Evolutionary conservation across 768 basidiomycete species (phyloP).

Genomic region (Tylopilus sp.): DNA sequence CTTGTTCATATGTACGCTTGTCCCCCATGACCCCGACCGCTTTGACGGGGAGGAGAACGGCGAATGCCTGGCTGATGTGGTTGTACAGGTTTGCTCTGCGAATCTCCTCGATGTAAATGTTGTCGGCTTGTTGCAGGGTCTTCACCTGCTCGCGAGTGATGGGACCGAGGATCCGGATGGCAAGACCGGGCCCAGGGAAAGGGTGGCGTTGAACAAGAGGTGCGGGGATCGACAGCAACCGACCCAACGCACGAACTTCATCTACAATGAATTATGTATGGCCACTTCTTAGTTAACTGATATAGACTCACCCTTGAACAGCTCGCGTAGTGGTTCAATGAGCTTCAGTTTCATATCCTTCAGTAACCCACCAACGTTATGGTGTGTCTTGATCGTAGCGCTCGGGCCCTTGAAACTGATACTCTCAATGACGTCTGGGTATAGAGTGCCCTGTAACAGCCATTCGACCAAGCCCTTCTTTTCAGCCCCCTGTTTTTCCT

Average conservation of each 20-base stretch:
- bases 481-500: conserved; percentile 62
- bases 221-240: conserved; percentile 85
- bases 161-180: conserved; percentile 95
- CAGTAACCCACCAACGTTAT: conserved; percentile 95
- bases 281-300: neutral
- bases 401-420: conserved; percentile 99
- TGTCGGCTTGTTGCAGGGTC: conserved; percentile 88
- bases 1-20: conserved; percentile 93
- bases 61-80: conserved; percentile 94
- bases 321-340: conserved; percentile 93
- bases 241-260: conserved; percentile 91
- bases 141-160: conserved; percentile 92
- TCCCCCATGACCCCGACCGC: conserved; percentile 99
- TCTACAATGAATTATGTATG: conserved; percentile 45
- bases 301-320: conserved; percentile 83
- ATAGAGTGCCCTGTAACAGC: conserved; percentile 95
- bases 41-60: conserved; percentile 90
- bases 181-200: conserved; percentile 97
- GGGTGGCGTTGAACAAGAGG: conserved; percentile 95
- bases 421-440: conserved; percentile 98
- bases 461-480: conserved; percentile 93
- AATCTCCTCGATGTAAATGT: conserved; percentile 97
- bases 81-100: conserved; percentile 89
- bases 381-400: conserved; percentile 99
- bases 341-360: conserved; percentile 99